phyloP scores from a whole-genome alignment of 2,329 filamentous ascomycete species.

The Cadophora malorum region DNA sequence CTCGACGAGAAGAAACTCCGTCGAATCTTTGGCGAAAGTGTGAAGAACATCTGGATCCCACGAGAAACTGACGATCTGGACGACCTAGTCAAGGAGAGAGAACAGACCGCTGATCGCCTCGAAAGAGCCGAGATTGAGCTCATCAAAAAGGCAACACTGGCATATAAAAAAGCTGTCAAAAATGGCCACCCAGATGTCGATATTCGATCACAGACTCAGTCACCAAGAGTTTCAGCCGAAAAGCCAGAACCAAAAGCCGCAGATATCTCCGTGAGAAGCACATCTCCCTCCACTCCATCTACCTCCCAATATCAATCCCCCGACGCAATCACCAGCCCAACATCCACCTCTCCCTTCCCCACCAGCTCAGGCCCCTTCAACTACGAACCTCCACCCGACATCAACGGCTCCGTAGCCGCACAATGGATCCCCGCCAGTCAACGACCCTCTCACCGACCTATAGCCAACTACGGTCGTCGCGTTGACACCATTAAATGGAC shows the following conservation, averaged over 20 bases:
- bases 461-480: slow-evolving; percentile 46
- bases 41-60: slow-evolving; percentile 69
- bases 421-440: slow-evolving; percentile 46
- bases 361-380: slow-evolving; percentile 31
- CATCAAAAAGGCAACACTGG: slow-evolving; percentile 62
- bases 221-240: slow-evolving; percentile 20
- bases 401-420: slow-evolving; percentile 47
- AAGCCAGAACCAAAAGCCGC: slow-evolving; percentile 22
- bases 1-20: slow-evolving; percentile 63
- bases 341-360: slow-evolving; percentile 22
- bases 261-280: neutral
- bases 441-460: slow-evolving; percentile 45
- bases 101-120: slow-evolving; percentile 64
- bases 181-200: slow-evolving; percentile 52
- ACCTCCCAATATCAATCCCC: neutral
- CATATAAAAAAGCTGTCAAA: slow-evolving; percentile 59
- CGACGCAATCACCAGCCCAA: slow-evolving; percentile 18
- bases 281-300: neutral
- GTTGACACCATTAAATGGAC: slow-evolving; percentile 50
- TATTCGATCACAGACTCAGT: slow-evolving; percentile 10
- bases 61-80: slow-evolving; percentile 65
- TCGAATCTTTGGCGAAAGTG: slow-evolving; percentile 64
- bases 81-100: slow-evolving; percentile 64
- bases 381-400: slow-evolving; percentile 38
- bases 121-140: slow-evolving; percentile 69